Conservation (phyloP, 2,329 filamentous ascomycete genomes). For the Alternaria sp. region DNA sequence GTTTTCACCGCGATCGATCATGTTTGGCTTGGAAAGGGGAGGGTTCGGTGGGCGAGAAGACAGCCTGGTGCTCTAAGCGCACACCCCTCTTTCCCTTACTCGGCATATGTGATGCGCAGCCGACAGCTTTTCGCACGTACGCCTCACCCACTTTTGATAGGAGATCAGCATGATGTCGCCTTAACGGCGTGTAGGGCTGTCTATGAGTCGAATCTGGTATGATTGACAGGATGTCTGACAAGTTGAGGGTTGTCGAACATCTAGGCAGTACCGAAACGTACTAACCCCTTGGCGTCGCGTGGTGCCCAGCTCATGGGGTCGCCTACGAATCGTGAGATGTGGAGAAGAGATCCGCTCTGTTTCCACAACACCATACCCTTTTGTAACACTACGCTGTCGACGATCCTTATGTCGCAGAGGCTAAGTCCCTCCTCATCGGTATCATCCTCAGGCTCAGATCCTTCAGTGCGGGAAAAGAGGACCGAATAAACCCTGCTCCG, state of each 20-base stretch:
- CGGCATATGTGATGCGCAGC: not conserved
- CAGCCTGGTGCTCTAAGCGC: not conserved
- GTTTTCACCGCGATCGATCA: not conserved
- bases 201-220: not conserved
- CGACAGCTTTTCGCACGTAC: not conserved
- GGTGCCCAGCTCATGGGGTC: not conserved
- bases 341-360: constrained; percentile 1
- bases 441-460: constrained; percentile 1
- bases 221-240: not conserved
- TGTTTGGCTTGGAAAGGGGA: not conserved
- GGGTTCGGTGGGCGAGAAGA: not conserved
- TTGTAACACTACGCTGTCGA: not conserved
- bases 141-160: not conserved
- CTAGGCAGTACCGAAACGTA: not conserved
- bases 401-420: constrained; percentile 1
- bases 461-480: not conserved
- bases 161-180: not conserved
- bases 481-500: constrained; percentile 1
- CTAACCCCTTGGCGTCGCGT: constrained; percentile 1
- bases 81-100: not conserved
- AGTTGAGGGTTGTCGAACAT: not conserved
- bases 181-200: not conserved
- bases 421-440: not conserved
- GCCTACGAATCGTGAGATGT: not conserved
- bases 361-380: constrained; percentile 2